Percentiles rank a stretch among this genome's conserved stretches.
These are phyloP conservation scores for Yamadazyma epiphylla DNA, from an alignment of 1,139 yeast species.

Conservation along the genomic window DNA sequence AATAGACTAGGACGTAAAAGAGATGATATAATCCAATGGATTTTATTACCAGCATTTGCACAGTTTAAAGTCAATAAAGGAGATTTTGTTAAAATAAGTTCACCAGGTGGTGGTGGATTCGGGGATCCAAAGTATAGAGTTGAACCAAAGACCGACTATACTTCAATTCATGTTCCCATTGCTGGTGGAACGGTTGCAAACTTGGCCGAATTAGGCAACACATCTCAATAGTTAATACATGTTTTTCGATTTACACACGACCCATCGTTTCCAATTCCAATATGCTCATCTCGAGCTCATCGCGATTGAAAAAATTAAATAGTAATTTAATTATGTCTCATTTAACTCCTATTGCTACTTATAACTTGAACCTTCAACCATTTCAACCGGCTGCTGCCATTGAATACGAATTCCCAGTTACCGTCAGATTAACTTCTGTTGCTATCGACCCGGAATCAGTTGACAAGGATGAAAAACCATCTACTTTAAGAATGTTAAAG, in stretches of 20 bases:
- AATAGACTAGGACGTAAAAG: slow-evolving; percentile 47
- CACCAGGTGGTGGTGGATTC: slow-evolving; percentile 56
- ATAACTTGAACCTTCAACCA: slow-evolving; percentile 80
- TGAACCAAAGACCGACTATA: slow-evolving; percentile 1
- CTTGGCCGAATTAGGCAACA: slow-evolving; percentile 14
- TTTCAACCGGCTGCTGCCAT: slow-evolving; percentile 84
- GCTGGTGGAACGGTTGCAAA: slow-evolving; percentile 23
- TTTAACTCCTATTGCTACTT: slow-evolving; percentile 80
- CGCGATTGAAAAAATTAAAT: too few species aligned
- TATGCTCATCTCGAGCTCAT: slow-evolving; percentile 5
- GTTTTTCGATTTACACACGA: slow-evolving; percentile 1
- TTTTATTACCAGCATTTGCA: slow-evolving; percentile 16
- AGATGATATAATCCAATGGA: slow-evolving; percentile 17
- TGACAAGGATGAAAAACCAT: slow-evolving; percentile 79
- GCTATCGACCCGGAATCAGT: slow-evolving; percentile 86
- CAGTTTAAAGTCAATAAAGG: slow-evolving; percentile 25
- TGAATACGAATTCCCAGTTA: slow-evolving; percentile 80
- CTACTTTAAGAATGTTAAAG: slow-evolving; percentile 86
- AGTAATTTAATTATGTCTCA: slow-evolving; percentile 45
- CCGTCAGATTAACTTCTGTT: slow-evolving; percentile 90
- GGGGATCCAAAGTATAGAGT: slow-evolving; percentile 20
- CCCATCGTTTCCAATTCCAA: too few species aligned
- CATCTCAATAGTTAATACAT: slow-evolving; percentile 23
- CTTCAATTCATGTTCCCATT: slow-evolving; percentile 7
- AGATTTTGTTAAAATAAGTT: slow-evolving; percentile 38